A percentile compares a stretch with the other conserved stretches of the same genome.
Evolutionary conservation across 2,329 filamentous ascomycete genomes (phyloP).

Genomic region (Cladorrhinum sp.): DNA sequence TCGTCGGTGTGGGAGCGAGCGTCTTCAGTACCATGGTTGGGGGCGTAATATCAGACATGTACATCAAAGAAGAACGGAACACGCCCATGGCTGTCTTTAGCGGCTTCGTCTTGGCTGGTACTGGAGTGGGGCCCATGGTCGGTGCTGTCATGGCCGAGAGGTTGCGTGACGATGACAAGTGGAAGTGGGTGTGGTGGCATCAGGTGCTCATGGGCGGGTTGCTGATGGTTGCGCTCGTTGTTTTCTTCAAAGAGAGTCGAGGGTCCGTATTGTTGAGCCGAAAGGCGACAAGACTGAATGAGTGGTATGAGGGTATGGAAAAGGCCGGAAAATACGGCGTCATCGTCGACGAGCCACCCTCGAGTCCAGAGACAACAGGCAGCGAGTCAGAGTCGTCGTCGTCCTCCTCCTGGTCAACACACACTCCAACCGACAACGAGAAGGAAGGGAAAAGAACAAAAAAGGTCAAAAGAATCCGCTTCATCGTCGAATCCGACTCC

Average conservation of each 20-base stretch:
- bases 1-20: conserved; percentile 73
- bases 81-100: conserved; percentile 88
- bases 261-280: conserved; percentile 74
- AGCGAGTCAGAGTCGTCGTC: neutral
- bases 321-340: conserved; percentile 54
- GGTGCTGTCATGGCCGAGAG: conserved; percentile 66
- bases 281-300: conserved; percentile 71
- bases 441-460: too few relatives aligned
- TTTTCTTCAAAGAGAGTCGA: conserved; percentile 78
- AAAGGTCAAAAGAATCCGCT: conserved; percentile 63
- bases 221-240: conserved; percentile 60
- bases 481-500: conserved; percentile 74
- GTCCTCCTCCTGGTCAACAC: neutral
- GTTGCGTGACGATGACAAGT: conserved; percentile 46
- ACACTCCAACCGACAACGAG: neutral
- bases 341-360: conserved; percentile 32
- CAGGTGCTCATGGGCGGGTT: conserved; percentile 69
- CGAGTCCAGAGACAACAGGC: neutral
- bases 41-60: conserved; percentile 87
- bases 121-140: conserved; percentile 73
- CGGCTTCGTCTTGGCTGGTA: conserved; percentile 74
- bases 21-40: conserved; percentile 86
- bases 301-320: conserved; percentile 76
- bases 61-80: conserved; percentile 73
- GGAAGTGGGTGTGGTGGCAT: conserved; percentile 88